Percentiles rank a stretch among this genome's conserved stretches.
phyloP scores from a whole-genome alignment of 1,284 basidiomycete genomes.

The Porodaedalea pini region DNA sequence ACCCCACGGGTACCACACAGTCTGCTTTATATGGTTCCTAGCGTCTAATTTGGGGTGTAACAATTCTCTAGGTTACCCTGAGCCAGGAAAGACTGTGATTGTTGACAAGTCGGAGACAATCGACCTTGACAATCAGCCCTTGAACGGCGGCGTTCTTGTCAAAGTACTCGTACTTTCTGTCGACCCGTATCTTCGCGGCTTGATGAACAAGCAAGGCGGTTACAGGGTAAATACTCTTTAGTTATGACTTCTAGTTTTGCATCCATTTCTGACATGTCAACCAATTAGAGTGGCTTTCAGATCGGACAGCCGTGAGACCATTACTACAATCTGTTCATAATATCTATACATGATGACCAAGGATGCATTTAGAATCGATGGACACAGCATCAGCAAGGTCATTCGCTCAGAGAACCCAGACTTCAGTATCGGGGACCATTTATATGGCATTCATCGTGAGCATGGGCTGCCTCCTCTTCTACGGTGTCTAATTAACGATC shows the following conservation, averaged over 20 bases:
- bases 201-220: conserved; percentile 27
- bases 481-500: not conserved
- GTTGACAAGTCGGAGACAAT: conserved; percentile 34
- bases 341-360: not conserved
- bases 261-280: not conserved
- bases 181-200: conserved; percentile 39
- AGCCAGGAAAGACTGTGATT: conserved; percentile 30
- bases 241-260: not conserved
- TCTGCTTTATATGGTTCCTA: not conserved
- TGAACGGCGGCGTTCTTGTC: conserved; percentile 39
- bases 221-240: not conserved
- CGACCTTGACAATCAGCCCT: conserved; percentile 36
- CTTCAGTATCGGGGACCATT: conserved; percentile 23
- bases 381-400: conserved; percentile 19
- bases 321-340: too few species aligned
- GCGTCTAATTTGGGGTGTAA: not conserved
- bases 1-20: conserved; percentile 24
- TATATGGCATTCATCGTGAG: conserved; percentile 24
- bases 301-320: conserved; percentile 14
- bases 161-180: conserved; percentile 36
- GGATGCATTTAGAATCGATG: conserved; percentile 11
- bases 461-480: not conserved
- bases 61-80: conserved; percentile 25
- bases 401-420: conserved; percentile 22
- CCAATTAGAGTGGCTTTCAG: not conserved